phyloP scores from a whole-genome alignment of 768 basidiomycete species.

The Pulveroboletus sp. region DNA sequence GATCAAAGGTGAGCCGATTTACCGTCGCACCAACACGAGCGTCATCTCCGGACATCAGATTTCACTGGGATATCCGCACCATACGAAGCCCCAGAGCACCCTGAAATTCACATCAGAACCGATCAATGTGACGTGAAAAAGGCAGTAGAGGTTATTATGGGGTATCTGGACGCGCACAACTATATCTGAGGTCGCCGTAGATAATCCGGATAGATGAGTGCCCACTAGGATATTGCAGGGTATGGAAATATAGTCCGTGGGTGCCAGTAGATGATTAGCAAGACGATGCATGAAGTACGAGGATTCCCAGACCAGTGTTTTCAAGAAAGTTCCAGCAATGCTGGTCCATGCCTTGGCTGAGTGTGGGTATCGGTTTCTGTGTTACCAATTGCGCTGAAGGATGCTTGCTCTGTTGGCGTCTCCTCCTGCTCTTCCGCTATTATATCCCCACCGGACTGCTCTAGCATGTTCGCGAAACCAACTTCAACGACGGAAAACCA shows the following conservation, averaged over 20 bases:
- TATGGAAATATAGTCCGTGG: constrained; percentile 7
- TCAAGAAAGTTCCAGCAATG: constrained; percentile 22
- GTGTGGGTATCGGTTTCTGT: constrained; percentile 6
- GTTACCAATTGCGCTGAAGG: constrained; percentile 6
- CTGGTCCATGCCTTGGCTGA: constrained; percentile 8
- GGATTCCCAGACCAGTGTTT: not conserved
- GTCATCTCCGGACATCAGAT: constrained; percentile 46
- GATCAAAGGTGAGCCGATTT: constrained; percentile 70
- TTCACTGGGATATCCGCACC: constrained; percentile 98
- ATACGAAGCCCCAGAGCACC: constrained; percentile 80
- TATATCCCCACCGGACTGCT: constrained; percentile 43
- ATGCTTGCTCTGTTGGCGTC: constrained; percentile 21
- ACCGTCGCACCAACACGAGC: not conserved
- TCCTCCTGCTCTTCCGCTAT: constrained; percentile 67
- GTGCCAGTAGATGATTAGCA: constrained; percentile 19
- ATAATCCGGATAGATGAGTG: constrained; percentile 15
- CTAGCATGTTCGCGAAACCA: constrained; percentile 66
- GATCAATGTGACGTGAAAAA: constrained; percentile 71
- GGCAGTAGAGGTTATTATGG: constrained; percentile 71
- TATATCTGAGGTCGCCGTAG: constrained; percentile 40
- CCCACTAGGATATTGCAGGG: constrained; percentile 11
- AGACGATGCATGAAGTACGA: constrained; percentile 6
- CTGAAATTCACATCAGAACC: constrained; percentile 93
- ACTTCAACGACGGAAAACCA: constrained; percentile 74
- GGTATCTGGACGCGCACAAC: constrained; percentile 69